Evolutionary conservation across 352 stramenopile genomes (phyloP).

Genomic region (Phytophthora macrochlamydospora): DNA sequence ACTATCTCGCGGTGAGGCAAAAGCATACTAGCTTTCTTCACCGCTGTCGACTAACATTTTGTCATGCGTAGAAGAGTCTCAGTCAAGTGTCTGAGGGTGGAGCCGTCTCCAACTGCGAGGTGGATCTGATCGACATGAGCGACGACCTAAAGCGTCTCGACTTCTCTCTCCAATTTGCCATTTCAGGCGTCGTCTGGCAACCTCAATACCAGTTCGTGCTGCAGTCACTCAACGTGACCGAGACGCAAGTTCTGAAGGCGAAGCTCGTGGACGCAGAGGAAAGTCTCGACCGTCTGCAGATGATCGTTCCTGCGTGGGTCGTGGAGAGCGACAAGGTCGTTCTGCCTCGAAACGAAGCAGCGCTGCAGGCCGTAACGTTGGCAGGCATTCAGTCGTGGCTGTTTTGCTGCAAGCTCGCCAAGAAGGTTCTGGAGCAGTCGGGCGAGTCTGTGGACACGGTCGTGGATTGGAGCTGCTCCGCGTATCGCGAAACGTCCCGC

Average conservation of each 20-base stretch:
- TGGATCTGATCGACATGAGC: constrained; percentile 30
- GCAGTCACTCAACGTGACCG: constrained; percentile 28
- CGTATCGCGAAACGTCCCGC: background rate
- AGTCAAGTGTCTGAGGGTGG: constrained; percentile 1
- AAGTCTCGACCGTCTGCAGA: constrained; percentile 27
- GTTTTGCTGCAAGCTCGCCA: constrained; percentile 18
- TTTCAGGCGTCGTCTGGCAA: constrained; percentile 29
- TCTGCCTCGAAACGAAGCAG: constrained; percentile 6
- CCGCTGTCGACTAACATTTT: background rate
- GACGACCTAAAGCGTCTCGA: constrained; percentile 29
- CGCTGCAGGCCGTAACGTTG: constrained; percentile 21
- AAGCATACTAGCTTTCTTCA: background rate
- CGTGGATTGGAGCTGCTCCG: constrained; percentile 3
- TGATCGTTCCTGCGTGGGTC: constrained; percentile 29
- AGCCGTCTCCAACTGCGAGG: constrained; percentile 14
- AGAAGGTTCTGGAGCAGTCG: constrained; percentile 15
- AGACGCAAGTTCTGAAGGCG: constrained; percentile 31
- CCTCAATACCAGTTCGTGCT: constrained; percentile 39
- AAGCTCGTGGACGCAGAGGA: constrained; percentile 33
- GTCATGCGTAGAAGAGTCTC: constrained; percentile 19
- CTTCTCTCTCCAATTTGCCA: constrained; percentile 30
- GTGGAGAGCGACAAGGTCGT: background rate
- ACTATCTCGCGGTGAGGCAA: constrained; percentile 26
- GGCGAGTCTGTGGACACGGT: constrained; percentile 6
- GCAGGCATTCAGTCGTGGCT: constrained; percentile 25